Evolutionary conservation across 192 early-diverging fungal genomes (phyloP).

Genomic region (Backusella tarrabulga): DNA sequence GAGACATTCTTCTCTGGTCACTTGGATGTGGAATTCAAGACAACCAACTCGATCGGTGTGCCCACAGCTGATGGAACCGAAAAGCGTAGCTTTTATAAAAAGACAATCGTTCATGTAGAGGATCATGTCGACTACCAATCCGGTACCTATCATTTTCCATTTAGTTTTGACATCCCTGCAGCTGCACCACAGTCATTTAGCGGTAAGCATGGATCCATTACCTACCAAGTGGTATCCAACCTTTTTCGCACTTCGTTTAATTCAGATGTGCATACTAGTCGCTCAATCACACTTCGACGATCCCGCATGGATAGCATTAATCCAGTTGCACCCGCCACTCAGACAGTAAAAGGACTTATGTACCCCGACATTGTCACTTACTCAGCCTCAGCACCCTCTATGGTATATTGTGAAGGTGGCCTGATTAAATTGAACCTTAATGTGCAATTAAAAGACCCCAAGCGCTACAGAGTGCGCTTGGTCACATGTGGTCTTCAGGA

Average conservation of each 20-base stretch:
- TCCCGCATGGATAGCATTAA: slow-evolving; percentile 29
- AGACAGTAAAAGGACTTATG: slow-evolving; percentile 13
- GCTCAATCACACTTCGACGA: slow-evolving; percentile 41
- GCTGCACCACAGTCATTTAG: slow-evolving; percentile 38
- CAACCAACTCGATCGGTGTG: not conserved
- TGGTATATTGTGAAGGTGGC: slow-evolving; percentile 38
- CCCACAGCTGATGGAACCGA: not conserved
- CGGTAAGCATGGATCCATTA: slow-evolving; percentile 44
- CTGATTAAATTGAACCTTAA: slow-evolving; percentile 24
- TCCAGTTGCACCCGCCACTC: not conserved
- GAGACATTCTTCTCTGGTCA: slow-evolving; percentile 13
- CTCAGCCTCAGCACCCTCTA: slow-evolving; percentile 27
- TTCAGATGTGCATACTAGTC: slow-evolving; percentile 34
- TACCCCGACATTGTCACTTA: slow-evolving; percentile 16
- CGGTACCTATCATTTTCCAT: slow-evolving; percentile 20
- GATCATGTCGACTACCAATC: not conserved
- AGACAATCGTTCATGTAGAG: not conserved
- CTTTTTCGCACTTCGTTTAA: slow-evolving; percentile 36
- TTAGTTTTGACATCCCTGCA: slow-evolving; percentile 18
- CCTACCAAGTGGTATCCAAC: slow-evolving; percentile 34
- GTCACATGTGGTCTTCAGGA: slow-evolving; percentile 36
- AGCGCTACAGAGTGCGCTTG: not conserved
- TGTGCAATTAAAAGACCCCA: slow-evolving; percentile 15
- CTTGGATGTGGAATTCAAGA: slow-evolving; percentile 16
- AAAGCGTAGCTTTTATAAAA: not conserved